These are phyloP conservation scores for Suillus occidentalis DNA, from an alignment of 768 basidiomycete species.

Conservation along the genomic window DNA sequence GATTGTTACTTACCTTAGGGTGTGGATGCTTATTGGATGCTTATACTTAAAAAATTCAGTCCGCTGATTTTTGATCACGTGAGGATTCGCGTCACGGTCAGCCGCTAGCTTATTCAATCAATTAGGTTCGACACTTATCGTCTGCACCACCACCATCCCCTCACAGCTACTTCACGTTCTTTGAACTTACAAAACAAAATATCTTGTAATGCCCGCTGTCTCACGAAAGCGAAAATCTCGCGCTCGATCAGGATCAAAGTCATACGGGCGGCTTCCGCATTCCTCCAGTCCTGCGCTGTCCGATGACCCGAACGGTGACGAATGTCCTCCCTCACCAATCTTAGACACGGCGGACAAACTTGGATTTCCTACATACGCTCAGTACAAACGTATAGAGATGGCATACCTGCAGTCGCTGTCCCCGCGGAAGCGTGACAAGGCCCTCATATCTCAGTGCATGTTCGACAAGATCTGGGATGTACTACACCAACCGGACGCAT, in stretches of 20 bases:
- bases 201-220: constrained; percentile 5
- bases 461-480: constrained; percentile 76
- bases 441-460: constrained; percentile 67
- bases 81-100: constrained; percentile 25
- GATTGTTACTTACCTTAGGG: background rate
- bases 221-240: background rate
- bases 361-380: constrained; percentile 62
- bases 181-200: background rate
- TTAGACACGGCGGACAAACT: constrained; percentile 24
- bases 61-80: constrained; percentile 33
- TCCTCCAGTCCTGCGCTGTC: constrained; percentile 11
- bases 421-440: constrained; percentile 61
- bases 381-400: constrained; percentile 58
- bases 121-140: background rate
- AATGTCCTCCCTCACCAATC: constrained; percentile 5
- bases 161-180: constrained; percentile 2
- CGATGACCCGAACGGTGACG: background rate
- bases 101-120: constrained; percentile 20
- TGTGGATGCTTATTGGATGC: background rate
- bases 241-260: constrained; percentile 13
- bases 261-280: constrained; percentile 21
- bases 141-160: constrained; percentile 6
- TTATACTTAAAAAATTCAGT: background rate
- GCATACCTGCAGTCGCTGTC: constrained; percentile 61
- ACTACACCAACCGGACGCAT: constrained; percentile 50